A percentile compares a stretch with the other conserved stretches of the same genome.
Conservation (phyloP, 2,329 filamentous ascomycete species). For the Penicillium palitans region DNA sequence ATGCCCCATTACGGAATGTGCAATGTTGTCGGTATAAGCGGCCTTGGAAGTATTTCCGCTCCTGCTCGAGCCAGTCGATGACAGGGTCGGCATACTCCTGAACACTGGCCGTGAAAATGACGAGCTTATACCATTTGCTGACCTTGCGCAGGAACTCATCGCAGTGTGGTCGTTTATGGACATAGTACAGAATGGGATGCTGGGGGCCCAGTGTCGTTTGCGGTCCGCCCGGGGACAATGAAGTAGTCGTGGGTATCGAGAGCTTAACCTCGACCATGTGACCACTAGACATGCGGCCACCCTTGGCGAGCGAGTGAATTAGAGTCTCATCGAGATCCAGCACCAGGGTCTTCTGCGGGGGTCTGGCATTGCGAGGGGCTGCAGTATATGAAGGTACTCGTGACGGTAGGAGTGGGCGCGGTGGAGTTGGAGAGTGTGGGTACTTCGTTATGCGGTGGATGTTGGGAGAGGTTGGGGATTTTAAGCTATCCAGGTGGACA, state of each 20-base stretch:
- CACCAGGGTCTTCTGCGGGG: constrained; percentile 87
- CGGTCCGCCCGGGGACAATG: constrained; percentile 52
- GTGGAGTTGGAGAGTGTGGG: constrained; percentile 83
- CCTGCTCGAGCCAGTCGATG: constrained; percentile 96
- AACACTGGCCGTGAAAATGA: constrained; percentile 94
- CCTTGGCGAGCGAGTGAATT: constrained; percentile 97
- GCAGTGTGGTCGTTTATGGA: constrained; percentile 95
- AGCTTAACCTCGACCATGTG: constrained; percentile 99
- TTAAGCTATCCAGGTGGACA: constrained; percentile 74
- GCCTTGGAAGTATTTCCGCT: constrained; percentile 92
- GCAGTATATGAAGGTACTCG: constrained; percentile 83
- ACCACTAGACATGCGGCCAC: constrained; percentile 89
- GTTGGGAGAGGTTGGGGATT: constrained; percentile 86
- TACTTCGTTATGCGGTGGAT: constrained; percentile 76
- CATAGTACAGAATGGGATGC: constrained; percentile 97
- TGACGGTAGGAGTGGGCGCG: constrained; percentile 82
- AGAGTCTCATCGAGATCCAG: constrained; percentile 95
- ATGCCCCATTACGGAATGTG: constrained; percentile 90
- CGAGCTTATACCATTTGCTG: constrained; percentile 96
- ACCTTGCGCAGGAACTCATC: constrained; percentile 95
- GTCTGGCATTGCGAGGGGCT: constrained; percentile 42
- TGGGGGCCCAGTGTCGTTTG: constrained; percentile 73
- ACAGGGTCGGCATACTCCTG: constrained; percentile 98
- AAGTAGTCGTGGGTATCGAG: constrained; percentile 42
- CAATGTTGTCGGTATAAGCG: constrained; percentile 97